Percentiles rank a stretch among this genome's conserved stretches.
These are phyloP conservation scores for Gracilaria gracilis DNA, from an alignment of 23 red algal genomes.

Conservation along the genomic window DNA sequence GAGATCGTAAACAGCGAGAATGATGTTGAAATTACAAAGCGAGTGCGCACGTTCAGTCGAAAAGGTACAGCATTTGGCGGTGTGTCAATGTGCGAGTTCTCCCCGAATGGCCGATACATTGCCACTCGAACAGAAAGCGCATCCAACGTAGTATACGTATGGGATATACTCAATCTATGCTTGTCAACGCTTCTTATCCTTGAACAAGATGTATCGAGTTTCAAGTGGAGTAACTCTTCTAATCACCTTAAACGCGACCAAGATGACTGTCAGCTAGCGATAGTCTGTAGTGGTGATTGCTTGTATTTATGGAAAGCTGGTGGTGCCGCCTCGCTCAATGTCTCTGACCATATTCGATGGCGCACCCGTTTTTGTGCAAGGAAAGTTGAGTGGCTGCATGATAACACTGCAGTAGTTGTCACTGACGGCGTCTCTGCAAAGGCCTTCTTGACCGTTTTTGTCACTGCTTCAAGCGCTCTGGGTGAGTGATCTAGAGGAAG, in stretches of 20 bases:
- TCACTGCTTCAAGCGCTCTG: background rate
- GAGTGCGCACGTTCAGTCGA: constrained; percentile 7
- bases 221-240: constrained; percentile 1
- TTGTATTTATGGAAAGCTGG: constrained; percentile 28
- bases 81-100: constrained; percentile 15
- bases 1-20: constrained; percentile 5
- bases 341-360: constrained; percentile 40
- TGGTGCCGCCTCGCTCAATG: constrained; percentile 22
- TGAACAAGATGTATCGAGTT: constrained; percentile 22
- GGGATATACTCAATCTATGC: constrained; percentile 15
- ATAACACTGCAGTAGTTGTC: constrained; percentile 10
- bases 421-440: constrained; percentile 19
- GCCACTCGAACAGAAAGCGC: constrained; percentile 27
- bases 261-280: constrained; percentile 8
- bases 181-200: constrained; percentile 9
- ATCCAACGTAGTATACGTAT: constrained; percentile 13
- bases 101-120: constrained; percentile 16
- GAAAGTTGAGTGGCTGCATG: constrained; percentile 31
- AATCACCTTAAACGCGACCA: too few species aligned
- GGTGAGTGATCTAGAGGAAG: background rate
- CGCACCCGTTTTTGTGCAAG: background rate
- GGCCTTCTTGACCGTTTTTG: constrained; percentile 27
- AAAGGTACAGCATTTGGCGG: background rate
- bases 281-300: constrained; percentile 17
- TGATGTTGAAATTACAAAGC: constrained; percentile 35